Evolutionary conservation across 2,329 filamentous ascomycete genomes (phyloP).

Genomic region (Fusarium proliferatum): DNA sequence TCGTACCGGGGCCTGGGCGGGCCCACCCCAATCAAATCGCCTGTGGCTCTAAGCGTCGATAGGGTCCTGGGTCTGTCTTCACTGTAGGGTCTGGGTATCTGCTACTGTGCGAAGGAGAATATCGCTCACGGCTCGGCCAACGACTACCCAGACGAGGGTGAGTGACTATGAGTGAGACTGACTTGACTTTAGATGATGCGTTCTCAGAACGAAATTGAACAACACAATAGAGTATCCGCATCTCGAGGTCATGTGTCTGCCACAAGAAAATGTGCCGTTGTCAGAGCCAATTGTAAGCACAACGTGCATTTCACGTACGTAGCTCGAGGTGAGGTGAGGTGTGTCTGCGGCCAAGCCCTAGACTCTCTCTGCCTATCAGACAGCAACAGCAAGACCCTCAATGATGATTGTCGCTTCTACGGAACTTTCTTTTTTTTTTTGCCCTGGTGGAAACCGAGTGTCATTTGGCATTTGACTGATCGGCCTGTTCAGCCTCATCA

Average conservation of each 20-base stretch:
- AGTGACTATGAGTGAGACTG: slow-evolving; percentile 1
- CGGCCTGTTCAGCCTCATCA: slow-evolving; percentile 31
- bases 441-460: slow-evolving; percentile 12
- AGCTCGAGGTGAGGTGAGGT: slow-evolving; percentile 6
- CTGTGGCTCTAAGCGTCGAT: slow-evolving; percentile 37
- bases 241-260: slow-evolving; percentile 1
- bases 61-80: slow-evolving; percentile 14
- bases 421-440: slow-evolving; percentile 21
- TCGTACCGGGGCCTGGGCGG: slow-evolving; percentile 26
- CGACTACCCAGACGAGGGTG: not conserved
- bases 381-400: slow-evolving; percentile 17
- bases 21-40: slow-evolving; percentile 27
- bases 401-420: slow-evolving; percentile 19
- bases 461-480: slow-evolving; percentile 22
- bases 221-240: not conserved
- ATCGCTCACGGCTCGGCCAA: slow-evolving; percentile 36
- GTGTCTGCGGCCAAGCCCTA: slow-evolving; percentile 27
- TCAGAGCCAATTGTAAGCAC: slow-evolving; percentile 16
- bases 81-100: not conserved
- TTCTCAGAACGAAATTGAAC: not conserved
- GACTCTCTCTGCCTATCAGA: slow-evolving; percentile 15
- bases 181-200: not conserved
- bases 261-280: slow-evolving; percentile 9
- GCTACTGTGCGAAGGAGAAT: slow-evolving; percentile 29
- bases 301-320: slow-evolving; percentile 23